phyloP scores from a whole-genome alignment of 2,329 filamentous ascomycete genomes.

The Ascosphaera aggregata region DNA sequence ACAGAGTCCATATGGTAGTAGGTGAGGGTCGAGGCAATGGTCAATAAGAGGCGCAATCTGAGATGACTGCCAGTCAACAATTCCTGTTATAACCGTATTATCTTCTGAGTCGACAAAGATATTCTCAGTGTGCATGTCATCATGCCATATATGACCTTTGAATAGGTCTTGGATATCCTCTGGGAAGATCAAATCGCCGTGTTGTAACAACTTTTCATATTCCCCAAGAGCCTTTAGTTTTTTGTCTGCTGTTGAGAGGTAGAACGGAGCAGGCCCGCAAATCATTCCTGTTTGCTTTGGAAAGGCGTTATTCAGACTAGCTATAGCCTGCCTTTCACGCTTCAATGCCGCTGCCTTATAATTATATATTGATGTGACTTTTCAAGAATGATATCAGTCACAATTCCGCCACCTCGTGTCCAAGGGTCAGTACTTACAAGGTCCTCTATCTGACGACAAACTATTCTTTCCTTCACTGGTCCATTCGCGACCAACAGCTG shows the following conservation, averaged over 20 bases:
- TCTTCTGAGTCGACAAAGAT: constrained; percentile 13
- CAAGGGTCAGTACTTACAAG: constrained; percentile 3
- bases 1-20: constrained; percentile 11
- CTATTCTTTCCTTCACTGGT: constrained; percentile 5
- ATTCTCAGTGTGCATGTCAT: constrained; percentile 12
- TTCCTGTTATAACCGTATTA: constrained; percentile 8
- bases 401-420: not conserved
- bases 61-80: constrained; percentile 13
- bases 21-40: constrained; percentile 9
- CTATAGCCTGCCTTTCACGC: constrained; percentile 2
- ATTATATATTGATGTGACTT: not conserved
- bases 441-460: constrained; percentile 3
- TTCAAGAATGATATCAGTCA: too few species aligned
- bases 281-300: constrained; percentile 3
- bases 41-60: constrained; percentile 12
- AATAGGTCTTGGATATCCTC: not conserved
- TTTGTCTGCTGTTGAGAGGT: constrained; percentile 8
- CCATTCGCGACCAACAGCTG: constrained; percentile 10
- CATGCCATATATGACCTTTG: constrained; percentile 10
- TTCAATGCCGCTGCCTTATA: constrained; percentile 2
- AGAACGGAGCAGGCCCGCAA: constrained; percentile 6
- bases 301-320: not conserved
- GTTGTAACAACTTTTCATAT: constrained; percentile 4
- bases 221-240: constrained; percentile 9
- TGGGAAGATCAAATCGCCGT: not conserved